A percentile compares a stretch with the other conserved stretches of the same genome.
Conservation (phyloP, 1,284 basidiomycete genomes). For the Dichomitus squalens region DNA sequence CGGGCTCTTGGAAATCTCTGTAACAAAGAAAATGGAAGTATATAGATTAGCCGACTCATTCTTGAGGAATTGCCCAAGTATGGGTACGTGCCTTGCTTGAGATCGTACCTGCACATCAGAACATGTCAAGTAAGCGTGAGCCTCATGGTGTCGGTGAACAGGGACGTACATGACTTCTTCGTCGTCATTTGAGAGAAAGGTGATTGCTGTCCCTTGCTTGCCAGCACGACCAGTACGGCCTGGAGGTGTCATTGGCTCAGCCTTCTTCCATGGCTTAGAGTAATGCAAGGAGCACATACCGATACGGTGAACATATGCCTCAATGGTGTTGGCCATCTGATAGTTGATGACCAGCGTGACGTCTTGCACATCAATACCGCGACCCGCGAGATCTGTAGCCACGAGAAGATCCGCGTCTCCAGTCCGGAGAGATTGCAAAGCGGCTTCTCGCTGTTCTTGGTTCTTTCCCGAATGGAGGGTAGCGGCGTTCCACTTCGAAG, state of each 20-base stretch:
- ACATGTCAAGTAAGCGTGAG: conserved; percentile 20
- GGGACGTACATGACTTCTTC: conserved; percentile 91
- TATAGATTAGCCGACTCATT: conserved; percentile 7
- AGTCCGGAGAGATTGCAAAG: conserved; percentile 82
- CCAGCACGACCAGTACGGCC: conserved; percentile 97
- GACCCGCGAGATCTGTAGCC: conserved; percentile 96
- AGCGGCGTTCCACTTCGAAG: conserved; percentile 75
- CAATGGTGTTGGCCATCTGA: conserved; percentile 95
- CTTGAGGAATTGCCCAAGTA: conserved; percentile 9
- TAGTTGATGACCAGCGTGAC: conserved; percentile 96
- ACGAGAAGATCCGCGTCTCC: conserved; percentile 88
- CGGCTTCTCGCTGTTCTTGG: conserved; percentile 94
- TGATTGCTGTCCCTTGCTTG: conserved; percentile 90
- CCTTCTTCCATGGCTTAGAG: background rate
- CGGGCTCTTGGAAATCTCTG: conserved; percentile 91
- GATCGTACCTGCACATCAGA: conserved; percentile 69
- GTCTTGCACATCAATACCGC: conserved; percentile 98
- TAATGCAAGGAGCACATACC: conserved; percentile 48
- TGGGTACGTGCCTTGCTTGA: conserved; percentile 72
- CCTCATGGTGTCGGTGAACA: conserved; percentile 7
- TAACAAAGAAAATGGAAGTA: conserved; percentile 10
- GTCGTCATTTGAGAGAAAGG: conserved; percentile 95
- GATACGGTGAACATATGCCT: conserved; percentile 97
- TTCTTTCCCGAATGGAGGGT: conserved; percentile 97
- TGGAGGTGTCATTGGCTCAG: conserved; percentile 31